Percentiles rank a stretch among this genome's conserved stretches.
Conservation (phyloP, 352 stramenopile species). For the Phytophthora sp. region DNA sequence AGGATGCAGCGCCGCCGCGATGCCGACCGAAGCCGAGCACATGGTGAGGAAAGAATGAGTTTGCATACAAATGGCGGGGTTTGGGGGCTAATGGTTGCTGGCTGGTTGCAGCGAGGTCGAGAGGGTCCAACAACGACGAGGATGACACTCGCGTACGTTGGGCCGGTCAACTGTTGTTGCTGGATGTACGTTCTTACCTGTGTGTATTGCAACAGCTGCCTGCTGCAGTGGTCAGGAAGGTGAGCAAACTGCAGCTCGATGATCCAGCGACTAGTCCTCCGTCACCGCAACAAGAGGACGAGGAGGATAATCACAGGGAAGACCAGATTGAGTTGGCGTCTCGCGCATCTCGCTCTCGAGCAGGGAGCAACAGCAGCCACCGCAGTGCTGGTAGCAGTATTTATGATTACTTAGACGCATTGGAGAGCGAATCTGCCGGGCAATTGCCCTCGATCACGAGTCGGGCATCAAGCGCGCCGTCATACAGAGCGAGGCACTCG, state of each 20-base stretch:
- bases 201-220: conserved; percentile 17
- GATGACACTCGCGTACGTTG: conserved; percentile 18
- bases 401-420: conserved; percentile 81
- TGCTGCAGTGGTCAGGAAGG: conserved; percentile 18
- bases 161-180: conserved; percentile 6
- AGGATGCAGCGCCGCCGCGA: conserved; percentile 28
- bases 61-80: not conserved
- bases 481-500: conserved; percentile 13
- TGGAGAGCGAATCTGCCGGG: conserved; percentile 67
- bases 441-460: conserved; percentile 51
- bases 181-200: not conserved
- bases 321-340: conserved; percentile 33
- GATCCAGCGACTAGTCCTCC: conserved; percentile 41
- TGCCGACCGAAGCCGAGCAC: conserved; percentile 1
- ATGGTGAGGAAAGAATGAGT: conserved; percentile 3
- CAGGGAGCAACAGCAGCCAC: conserved; percentile 17
- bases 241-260: conserved; percentile 49
- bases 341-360: conserved; percentile 27
- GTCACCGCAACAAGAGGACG: conserved; percentile 43
- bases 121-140: conserved; percentile 14
- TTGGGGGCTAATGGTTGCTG: conserved; percentile 1
- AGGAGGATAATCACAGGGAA: conserved; percentile 21
- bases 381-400: conserved; percentile 48
- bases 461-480: conserved; percentile 14
- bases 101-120: conserved; percentile 18